Evolutionary conservation across 2,329 filamentous ascomycete genomes (phyloP), one percentile per base, ranked within the genome.

Genomic region (Sclerotinia trifoliorum): DNA sequence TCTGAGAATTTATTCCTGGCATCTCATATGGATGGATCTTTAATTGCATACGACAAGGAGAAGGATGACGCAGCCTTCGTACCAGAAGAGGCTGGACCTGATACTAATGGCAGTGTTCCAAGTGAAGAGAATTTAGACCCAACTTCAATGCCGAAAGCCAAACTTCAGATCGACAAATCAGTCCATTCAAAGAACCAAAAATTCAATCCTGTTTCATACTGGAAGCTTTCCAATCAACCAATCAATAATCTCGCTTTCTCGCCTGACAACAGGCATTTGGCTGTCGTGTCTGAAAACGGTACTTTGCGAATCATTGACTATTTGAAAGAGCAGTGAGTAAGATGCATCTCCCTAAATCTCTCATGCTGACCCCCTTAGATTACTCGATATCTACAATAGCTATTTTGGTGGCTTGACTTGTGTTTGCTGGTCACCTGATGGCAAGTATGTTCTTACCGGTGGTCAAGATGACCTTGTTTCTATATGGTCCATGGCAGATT

Each of bases 11-110:
- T 97, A 19, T 98, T 99, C 76, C 83, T 99, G 57, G 94, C 94
- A 15, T 90, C 93, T 15, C 94, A 98, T 78, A 91, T 93, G 83
- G 94, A 99, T 76, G 95, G 95, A 1, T 90, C 90, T 3, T 79
- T 99, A 56, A 86, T 99, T 3, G 93, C 98, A 1, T 99, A 98
- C 74, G 95, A 99, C 80, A 99, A 98, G 80, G 94, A 97, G 77
- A 97, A 95, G 78, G 94, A 97, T 72, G 94, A 97, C 77, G 88
- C 89, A 0, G 83, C 88, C 1, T 95, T 97, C 75, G 83, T 87
- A 3, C 85, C 90, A 0, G 93, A 96, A 77, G 85, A 90, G 46
- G 83, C 86, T 67, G 70, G 69, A 64, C 13, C 73, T 69, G 64
- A 77, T 70, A 69, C 74, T 67, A 74, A 77, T 70, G 71, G 77